These are phyloP conservation scores for Colletotrichum liaoningense DNA, from an alignment of 2,329 filamentous ascomycete genomes.

Conservation along the genomic window DNA sequence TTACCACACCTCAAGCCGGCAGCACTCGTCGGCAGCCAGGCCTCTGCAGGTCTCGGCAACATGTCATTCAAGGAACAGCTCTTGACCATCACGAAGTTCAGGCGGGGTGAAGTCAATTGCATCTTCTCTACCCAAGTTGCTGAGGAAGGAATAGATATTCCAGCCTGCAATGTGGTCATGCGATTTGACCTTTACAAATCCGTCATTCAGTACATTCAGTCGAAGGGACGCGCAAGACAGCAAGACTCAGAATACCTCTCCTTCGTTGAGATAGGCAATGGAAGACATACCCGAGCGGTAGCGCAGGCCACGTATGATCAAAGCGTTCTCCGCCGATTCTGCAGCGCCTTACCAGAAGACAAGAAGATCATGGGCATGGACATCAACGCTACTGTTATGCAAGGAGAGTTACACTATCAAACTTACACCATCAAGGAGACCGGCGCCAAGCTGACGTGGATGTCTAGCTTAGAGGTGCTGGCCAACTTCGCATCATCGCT, in stretches of 20 bases:
- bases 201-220: conserved; percentile 95
- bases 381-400: conserved; percentile 65
- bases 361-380: conserved; percentile 73
- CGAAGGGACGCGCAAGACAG: conserved; percentile 86
- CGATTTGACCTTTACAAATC: conserved; percentile 90
- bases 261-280: conserved; percentile 82
- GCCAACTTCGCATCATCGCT: conserved; percentile 80
- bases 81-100: conserved; percentile 75
- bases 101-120: conserved; percentile 69
- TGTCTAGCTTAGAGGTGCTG: conserved; percentile 77
- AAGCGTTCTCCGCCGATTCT: conserved; percentile 78
- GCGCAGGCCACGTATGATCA: conserved; percentile 71
- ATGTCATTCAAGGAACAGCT: conserved; percentile 81
- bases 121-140: conserved; percentile 75
- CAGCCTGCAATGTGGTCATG: conserved; percentile 74
- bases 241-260: conserved; percentile 82
- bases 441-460: conserved; percentile 83
- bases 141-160: conserved; percentile 76
- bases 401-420: conserved; percentile 60
- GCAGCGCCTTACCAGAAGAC: conserved; percentile 78
- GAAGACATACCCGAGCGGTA: conserved; percentile 66
- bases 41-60: conserved; percentile 8
- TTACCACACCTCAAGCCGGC: conserved; percentile 70
- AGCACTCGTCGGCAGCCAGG: conserved; percentile 58
- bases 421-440: conserved; percentile 72